Base-by-base conservation (phyloP, 2,329 filamentous ascomycete species). In the Mycosphaerella arachidis region DNA sequence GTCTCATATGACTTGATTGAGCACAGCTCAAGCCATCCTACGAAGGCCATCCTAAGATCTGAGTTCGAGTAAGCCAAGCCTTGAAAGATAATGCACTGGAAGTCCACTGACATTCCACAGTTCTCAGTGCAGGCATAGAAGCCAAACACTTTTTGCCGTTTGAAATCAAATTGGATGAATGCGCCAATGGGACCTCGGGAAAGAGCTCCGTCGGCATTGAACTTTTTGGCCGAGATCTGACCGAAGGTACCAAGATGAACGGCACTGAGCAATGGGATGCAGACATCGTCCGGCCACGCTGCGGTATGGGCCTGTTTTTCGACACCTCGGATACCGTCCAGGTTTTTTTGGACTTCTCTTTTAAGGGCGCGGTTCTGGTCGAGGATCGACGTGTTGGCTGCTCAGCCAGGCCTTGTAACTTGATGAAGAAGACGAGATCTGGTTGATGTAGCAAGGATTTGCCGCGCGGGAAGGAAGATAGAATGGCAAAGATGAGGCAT, bases 251-350 rank as follows among this genome's bases (percentile, higher is more conserved):
- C n/a, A n/a, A n/a, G n/a, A n/a, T n/a, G n/a, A n/a, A n/a, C n/a
- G n/a, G n/a, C n/a, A n/a, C n/a, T n/a, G n/a, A n/a, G n/a, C 4
- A 59, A 37, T 1, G 45, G 58, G 3, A 61, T 68, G 64, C 78
- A 82, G 53, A 76, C 16, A 13, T 55, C 53, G 9, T 27, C n/a
- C 2, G 31, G 24, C 6, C 8, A 43, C 9, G 18, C 12, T 9
- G 53, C 7, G 24, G 4, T 20, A 20, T 40, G 10, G 24, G 6
- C 8, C 12, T 29, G 10, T 27, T 55, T 8, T 33, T 55, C 33
- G 9, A n/a, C 13, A 18, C 24, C 53, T n/a, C 27, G 18, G n/a
- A 43, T 12, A 24, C 53, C 24, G 16, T 40, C 35, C 16, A 55
- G 24, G 18, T 55, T 31, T 6, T 29, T 4, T 20, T 45, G 53